Base-by-base conservation (phyloP, 768 basidiomycete genomes). In the Sarcomyxa edulis region DNA sequence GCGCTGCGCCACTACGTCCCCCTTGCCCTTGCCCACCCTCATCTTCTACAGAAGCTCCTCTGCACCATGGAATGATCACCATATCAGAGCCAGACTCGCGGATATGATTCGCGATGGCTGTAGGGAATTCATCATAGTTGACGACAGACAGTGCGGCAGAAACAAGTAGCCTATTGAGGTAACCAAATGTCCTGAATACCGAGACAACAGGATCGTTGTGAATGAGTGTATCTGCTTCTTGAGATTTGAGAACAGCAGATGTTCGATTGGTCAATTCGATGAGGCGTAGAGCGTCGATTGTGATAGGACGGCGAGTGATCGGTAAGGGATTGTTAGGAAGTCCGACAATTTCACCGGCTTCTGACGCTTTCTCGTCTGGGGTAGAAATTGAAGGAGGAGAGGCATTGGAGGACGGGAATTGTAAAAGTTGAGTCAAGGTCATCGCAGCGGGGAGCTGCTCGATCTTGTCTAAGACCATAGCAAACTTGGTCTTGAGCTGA, bases 251-350 rank as follows among this genome's bases (percentile, higher is more conserved):
- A 24, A 95, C 78, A 1, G 86, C 84, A 2, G 89, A 92, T 2
- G 88, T 88, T 42, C 96, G 84, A 25, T 83, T 83, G 1, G 89
- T 87, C 31, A 97, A 66, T 55, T 97, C 93, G 48, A 98, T 78
- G 6, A 98, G 72, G 14, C 94, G 90, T 2, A 97, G 71, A 0
- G 86, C 85, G 46, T 90, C 77, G 23, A 95, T 68, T 7, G 66
- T 60, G 35, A 79, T 60, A 9, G 44, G 45, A 21, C 10, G 40
- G n/a, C 4, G 40, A 35, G 27, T 40, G 24, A 4, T 36, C 26
- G 6, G 34, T 32, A 3, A 33, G 28, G 16, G 28, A 24, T 15
- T n/a, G 12, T 6, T 37, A 23, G 20, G 28, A 21, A 25, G 5
- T 32, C 10, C 14, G 43, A 42, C 2, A 39, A n/a, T n/a, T n/a